Evolutionary conservation across 2,329 filamentous ascomycete genomes (phyloP).

Genomic region (Talaromyces sp.): DNA sequence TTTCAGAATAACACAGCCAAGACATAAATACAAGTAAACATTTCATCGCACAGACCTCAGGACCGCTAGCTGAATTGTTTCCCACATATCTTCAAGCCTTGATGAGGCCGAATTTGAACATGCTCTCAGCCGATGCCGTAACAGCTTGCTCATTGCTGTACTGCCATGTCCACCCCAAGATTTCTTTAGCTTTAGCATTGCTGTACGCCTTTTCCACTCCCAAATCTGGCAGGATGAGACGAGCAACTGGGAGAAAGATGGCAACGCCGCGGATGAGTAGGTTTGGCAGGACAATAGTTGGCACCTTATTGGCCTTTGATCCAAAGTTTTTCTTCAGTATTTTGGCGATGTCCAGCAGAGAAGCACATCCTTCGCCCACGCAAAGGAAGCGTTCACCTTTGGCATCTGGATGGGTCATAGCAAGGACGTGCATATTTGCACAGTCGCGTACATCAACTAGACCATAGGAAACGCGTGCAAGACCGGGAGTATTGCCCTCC

Average conservation of each 20-base stretch:
- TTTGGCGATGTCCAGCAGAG: constrained; percentile 8
- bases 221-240: constrained; percentile 3
- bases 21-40: neutral
- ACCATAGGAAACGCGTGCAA: constrained; percentile 22
- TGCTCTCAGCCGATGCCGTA: constrained; percentile 4
- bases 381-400: constrained; percentile 12
- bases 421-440: constrained; percentile 8
- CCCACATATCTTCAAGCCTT: neutral
- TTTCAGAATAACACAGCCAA: neutral
- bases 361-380: constrained; percentile 5
- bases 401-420: constrained; percentile 6
- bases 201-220: neutral
- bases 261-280: neutral
- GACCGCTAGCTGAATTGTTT: neutral
- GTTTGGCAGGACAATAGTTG: neutral
- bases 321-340: constrained; percentile 8
- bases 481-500: constrained; percentile 29
- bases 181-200: constrained; percentile 9
- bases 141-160: constrained; percentile 8
- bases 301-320: constrained; percentile 4
- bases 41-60: neutral
- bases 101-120: constrained; percentile 1
- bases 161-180: constrained; percentile 10
- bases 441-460: constrained; percentile 14
- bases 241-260: constrained; percentile 10